Evolutionary conservation across 2,329 filamentous ascomycete genomes (phyloP), one percentile per base, ranked within the genome.

Genomic region (Pyrenophora seminiperda): DNA sequence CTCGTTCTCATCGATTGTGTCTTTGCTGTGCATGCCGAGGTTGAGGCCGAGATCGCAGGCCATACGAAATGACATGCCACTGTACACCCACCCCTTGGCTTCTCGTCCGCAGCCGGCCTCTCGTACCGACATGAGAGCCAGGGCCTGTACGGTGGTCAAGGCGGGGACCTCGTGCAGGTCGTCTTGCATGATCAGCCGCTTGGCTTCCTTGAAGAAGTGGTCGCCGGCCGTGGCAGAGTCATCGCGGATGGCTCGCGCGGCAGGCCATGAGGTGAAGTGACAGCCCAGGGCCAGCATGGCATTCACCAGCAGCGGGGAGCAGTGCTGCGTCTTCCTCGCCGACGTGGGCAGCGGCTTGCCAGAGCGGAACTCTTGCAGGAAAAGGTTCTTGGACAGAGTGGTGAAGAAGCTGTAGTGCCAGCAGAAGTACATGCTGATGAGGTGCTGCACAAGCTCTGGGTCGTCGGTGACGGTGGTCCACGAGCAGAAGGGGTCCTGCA

Each of bases 321-420:
- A 97, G 71, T 97, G 93, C 5, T 86, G 80, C 0, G 85, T 89
- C 36, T 83, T 66, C 71, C 78, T 74, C 43, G 63, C 66, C 4
- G 72, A 74, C 24, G 73, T 70, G 0, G 79, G 73, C 1, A 78
- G 77, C 3, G 83, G 83, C 54, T 81, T 85, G 0, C 94, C 93
- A 11, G 81, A 82, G 36, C 87, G 72, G 63, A 96, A 97, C 70
- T 97, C 92, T 33, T 87, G 83, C 68, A 90, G 92, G 70, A 99
- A 97, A 24, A 96, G 77, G 30, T 82, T 85, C 70, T 90, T 95
- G 10, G 92, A 93, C 5, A 97, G 78, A 0, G 90, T 94, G 3
- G 91, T 93, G 72, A 97, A 99, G 75, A 94, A 97, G 14, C 91
- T 87, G 73, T 97, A 97, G 73, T 97, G 94, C 89, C 93, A 97